Evolutionary conservation across 2,329 filamentous ascomycete species (phyloP).

Genomic region (Byssochlamys sp.): DNA sequence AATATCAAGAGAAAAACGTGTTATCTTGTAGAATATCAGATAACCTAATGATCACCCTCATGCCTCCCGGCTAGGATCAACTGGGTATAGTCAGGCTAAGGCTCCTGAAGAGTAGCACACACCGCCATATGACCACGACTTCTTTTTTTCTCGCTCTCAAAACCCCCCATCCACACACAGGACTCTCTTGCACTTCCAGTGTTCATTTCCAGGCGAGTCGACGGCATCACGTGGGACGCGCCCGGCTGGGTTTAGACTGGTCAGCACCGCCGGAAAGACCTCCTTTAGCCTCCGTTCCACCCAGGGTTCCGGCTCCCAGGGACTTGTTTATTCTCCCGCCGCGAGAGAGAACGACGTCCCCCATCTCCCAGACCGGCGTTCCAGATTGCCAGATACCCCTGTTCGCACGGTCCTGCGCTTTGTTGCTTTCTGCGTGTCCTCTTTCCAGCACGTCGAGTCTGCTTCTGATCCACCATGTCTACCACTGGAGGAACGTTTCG

Average conservation of each 20-base stretch:
- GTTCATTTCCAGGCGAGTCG: background rate
- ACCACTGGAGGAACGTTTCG: conserved; percentile 48
- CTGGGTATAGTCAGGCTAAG: background rate
- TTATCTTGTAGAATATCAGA: background rate
- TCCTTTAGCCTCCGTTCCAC: conserved; percentile 3
- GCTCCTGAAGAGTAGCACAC: background rate
- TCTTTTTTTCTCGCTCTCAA: background rate
- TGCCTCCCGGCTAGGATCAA: background rate
- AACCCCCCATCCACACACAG: background rate
- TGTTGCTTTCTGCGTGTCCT: background rate
- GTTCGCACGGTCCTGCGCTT: background rate
- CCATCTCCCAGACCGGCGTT: conserved; percentile 1
- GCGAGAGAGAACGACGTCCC: background rate
- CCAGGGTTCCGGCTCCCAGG: conserved; percentile 4
- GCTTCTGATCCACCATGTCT: conserved; percentile 42
- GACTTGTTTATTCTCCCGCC: conserved; percentile 7
- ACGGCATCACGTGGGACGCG: background rate
- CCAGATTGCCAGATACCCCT: background rate
- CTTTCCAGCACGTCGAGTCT: conserved; percentile 7
- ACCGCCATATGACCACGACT: background rate
- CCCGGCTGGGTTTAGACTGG: background rate
- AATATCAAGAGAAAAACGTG: background rate
- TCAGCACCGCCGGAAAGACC: background rate
- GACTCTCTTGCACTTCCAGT: background rate
- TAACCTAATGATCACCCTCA: background rate